phyloP scores from a whole-genome alignment of 306 rosid species.

The Astragalus membranaceus region DNA sequence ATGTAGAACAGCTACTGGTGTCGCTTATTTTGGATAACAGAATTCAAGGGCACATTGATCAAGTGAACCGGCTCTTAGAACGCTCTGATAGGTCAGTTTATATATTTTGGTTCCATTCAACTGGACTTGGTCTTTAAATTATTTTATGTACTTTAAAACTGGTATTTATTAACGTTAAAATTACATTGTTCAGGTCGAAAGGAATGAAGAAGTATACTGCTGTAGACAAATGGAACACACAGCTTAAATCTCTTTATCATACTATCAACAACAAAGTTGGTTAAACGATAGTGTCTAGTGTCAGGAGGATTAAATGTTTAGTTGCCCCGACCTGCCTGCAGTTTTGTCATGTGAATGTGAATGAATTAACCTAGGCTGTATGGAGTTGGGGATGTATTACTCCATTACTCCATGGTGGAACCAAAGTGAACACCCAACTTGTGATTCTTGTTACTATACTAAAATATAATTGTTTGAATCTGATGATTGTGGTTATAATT shows the following conservation, averaged over 20 bases:
- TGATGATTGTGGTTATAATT: neutral
- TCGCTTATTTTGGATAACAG: constrained; percentile 84
- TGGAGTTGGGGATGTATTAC: constrained; percentile 20
- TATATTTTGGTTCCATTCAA: neutral
- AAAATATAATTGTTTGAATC: constrained; percentile 9
- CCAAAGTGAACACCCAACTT: constrained; percentile 17
- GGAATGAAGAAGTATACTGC: constrained; percentile 95
- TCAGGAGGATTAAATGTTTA: neutral
- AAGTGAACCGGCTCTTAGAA: constrained; percentile 90
- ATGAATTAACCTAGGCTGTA: constrained; percentile 24
- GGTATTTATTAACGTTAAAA: constrained; percentile 15
- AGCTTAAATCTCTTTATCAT: constrained; percentile 71
- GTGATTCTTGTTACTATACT: constrained; percentile 16
- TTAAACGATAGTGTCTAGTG: constrained; percentile 16
- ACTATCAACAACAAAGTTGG: constrained; percentile 77
- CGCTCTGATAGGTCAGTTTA: constrained; percentile 66
- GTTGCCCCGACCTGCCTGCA: constrained; percentile 22
- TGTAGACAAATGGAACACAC: constrained; percentile 91
- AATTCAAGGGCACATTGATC: constrained; percentile 95
- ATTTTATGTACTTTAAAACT: neutral
- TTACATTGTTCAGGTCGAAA: constrained; percentile 55
- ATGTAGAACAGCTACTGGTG: constrained; percentile 58
- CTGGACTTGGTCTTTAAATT: neutral
- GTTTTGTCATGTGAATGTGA: constrained; percentile 43
- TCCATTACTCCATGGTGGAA: constrained; percentile 18